Base-by-base conservation (phyloP, 1,284 basidiomycete genomes). In the Stereum hirsutum region DNA sequence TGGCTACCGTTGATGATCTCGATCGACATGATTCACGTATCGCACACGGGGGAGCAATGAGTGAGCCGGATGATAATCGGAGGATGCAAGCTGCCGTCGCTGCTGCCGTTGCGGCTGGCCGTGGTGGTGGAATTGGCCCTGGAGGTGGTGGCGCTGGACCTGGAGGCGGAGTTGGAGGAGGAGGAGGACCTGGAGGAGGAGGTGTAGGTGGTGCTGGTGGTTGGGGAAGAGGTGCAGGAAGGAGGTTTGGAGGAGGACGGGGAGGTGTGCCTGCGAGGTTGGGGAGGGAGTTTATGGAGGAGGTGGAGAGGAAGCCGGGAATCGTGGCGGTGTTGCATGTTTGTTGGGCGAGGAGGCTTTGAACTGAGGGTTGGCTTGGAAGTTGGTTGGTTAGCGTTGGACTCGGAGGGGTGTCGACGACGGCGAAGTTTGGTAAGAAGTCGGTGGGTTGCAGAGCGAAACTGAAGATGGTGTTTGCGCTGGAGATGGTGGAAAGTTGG, bases 271-370 rank as follows among this genome's bases (percentile, higher is more conserved):
- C 14, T 6, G 8, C 20, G 19, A 30, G 28, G 28, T 24, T 23
- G 3, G 24, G 20, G 36, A 20, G 17, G 12, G 36, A 12, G 11
- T 38, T 31, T 12, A n/a, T 23, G 30, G 11, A 20, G 19, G 40
- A 42, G 31, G 34, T 33, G 20, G 24, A n/a, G 40, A 31, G 12
- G 30, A 42, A 28, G 40, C 19, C 8, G 20, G 40, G 40, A 19
- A n/a, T 42, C 7, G 41, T 42, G 6, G 41, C 31, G 6, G 41
- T 42, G 30, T 42, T 30, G 41, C 41, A 42, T 25, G 26, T 31
- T 17, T 21, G 17, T n/a, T 42, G 41, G 41, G 32, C 41, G 31
- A n/a, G 20, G 31, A 42, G 35, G 31, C 12, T 19, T 19, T 33
- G 23, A 17, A 32, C 8, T 6, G 20, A 17, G 5, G 30, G 30